Evolutionary conservation across 345 rosid species (phyloP), one percentile per base, ranked within the genome.

Genomic region (Limnanthes douglasii): DNA sequence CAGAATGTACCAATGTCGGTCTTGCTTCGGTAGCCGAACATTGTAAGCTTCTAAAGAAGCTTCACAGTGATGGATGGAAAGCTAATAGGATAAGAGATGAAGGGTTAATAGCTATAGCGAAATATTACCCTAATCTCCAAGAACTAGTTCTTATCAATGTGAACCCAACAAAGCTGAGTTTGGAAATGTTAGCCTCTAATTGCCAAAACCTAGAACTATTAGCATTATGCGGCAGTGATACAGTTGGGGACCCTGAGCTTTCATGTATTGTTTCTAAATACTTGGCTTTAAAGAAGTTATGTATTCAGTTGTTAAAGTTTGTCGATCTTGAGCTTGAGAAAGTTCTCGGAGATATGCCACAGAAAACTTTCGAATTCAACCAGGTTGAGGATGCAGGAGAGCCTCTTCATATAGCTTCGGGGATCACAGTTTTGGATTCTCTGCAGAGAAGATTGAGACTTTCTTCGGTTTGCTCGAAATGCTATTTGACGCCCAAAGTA

Each of bases 321-420:
- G 97, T 88, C 19, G 84, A 83, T 72, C 83, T 88, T 13, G 97
- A 83, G 57, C 93, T 83, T 5, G 78, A 73, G 65, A 83, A 70
- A 62, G 93, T 88, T 33, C 88, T 88, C 3, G 97, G 95, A 3
- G 93, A 88, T 51, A 78, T 83, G 97, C 97, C 93, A 15, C 82
- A 76, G 50, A 88, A 83, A 43, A 53, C 58, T 15, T 83, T 88
- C 65, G 86, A 88, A 41, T 78, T 88, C 56, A 50, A 56, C 3
- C 70, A 74, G 5, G 51, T 64, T 21, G 60, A 37, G 37, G 59
- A 62, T 55, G 43, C 53, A 2, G 68, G 52, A 25, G 97, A 76
- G 21, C 80, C 84, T 4, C 90, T 83, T 40, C 78, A 73, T 57
- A 72, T 88, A 61, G 86, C 97, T 60, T 90, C 93, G 36, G 93